Evolutionary conservation across 2,329 filamentous ascomycete species (phyloP), one percentile per base, ranked within the genome.

Genomic region (Xylariaceae sp.): DNA sequence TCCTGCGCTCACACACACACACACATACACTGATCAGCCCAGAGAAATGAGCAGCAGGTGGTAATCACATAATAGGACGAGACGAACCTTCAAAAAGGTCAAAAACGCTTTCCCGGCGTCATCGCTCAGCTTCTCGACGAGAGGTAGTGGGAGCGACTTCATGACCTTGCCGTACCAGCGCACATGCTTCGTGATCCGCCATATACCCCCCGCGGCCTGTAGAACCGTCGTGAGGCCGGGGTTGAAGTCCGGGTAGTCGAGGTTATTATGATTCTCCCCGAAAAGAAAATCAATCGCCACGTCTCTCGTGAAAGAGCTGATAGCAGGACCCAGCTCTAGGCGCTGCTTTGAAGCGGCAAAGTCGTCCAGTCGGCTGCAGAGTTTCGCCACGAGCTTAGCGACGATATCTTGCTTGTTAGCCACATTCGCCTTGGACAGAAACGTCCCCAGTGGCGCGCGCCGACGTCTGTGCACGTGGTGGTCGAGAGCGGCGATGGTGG

Each of bases 131-230:
- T 26, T 29, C 11, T 36, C 35, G 12, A 43, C 27, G 24, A 28
- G 26, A 11, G n/a, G 13, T n/a, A 40, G 6, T 3, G 51, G 51
- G 1, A 54, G 38, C 13, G 42, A 40, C 16, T 39, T 43, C 37
- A 55, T 21, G 4, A 44, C 3, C 1, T 42, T 32, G 8, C 40
- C 35, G 16, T 48, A 35, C 31, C 34, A 54, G 11, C 42, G 50
- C 9, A 53, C 15, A 42, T 52, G 50, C 37, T 52, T 55, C 9
- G 40, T 48, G 31, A 43, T 29, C n/a, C 51, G 40, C 47, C 51
- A 48, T n/a, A 52, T 15, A 14, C 16, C 16, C 0, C 50, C 45
- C 0, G 24, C 21, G 13, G 23, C 35, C 19, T 40, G 33, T 9
- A 33, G 9, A 6, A 39, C 9, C 7, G 14, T 31, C 6, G 34